These are phyloP conservation scores for Annulohypoxylon moriforme DNA, from an alignment of 495 filamentous ascomycete genomes.

Conservation along the genomic window DNA sequence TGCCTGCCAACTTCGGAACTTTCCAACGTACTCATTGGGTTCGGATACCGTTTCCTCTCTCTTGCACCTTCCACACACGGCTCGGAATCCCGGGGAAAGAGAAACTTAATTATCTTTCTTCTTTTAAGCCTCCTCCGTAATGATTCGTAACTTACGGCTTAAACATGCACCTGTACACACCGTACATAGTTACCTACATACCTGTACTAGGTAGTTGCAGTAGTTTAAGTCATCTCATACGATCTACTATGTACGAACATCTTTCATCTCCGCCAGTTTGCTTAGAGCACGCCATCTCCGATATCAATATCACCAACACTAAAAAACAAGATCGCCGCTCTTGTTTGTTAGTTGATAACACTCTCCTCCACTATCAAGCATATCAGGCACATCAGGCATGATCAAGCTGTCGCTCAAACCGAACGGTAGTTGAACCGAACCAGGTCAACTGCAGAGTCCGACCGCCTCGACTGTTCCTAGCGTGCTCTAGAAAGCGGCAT, in stretches of 20 bases:
- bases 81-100: conserved; percentile 18
- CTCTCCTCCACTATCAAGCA: conserved; percentile 16
- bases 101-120: conserved; percentile 2
- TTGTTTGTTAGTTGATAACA: conserved; percentile 16
- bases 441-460: not conserved
- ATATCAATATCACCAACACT: not conserved
- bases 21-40: conserved; percentile 33
- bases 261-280: conserved; percentile 36
- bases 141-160: not conserved
- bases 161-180: not conserved
- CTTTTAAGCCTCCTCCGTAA: conserved; percentile 9
- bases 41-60: conserved; percentile 11
- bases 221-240: conserved; percentile 17
- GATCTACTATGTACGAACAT: conserved; percentile 11
- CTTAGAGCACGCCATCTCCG: conserved; percentile 20
- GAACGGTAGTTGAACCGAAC: conserved; percentile 4
- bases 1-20: conserved; percentile 25
- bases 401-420: conserved; percentile 5
- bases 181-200: not conserved
- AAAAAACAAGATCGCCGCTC: not conserved
- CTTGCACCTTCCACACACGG: conserved; percentile 27
- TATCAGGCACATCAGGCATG: not conserved
- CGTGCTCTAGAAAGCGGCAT: conserved; percentile 19
- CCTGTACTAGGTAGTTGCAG: too few species aligned
- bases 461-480: not conserved